Evolutionary conservation across 1,139 yeast species (phyloP).

Genomic region (Protomyces inundatus): DNA sequence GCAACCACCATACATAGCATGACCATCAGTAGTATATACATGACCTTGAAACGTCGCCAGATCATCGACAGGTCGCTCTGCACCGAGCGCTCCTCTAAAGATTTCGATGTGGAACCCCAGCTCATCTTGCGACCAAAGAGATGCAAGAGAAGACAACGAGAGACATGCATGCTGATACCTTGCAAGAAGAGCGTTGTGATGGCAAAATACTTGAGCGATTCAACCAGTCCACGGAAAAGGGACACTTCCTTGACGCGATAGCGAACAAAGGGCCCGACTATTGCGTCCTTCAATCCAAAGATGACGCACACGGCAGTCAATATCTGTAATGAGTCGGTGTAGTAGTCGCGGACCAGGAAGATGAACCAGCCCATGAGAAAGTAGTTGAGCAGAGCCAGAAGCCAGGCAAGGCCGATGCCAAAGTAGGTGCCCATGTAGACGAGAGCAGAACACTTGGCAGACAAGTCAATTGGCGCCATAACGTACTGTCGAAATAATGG

Average conservation of each 20-base stretch:
- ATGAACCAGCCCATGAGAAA: conserved; percentile 30
- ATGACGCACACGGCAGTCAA: conserved; percentile 28
- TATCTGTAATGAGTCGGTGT: conserved; percentile 28
- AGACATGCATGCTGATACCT: conserved; percentile 30
- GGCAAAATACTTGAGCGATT: conserved; percentile 9
- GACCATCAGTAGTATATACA: conserved; percentile 2
- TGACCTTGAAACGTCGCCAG: conserved; percentile 7
- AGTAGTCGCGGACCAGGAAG: conserved; percentile 25
- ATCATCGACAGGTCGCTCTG: conserved; percentile 28
- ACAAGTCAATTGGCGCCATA: conserved; percentile 25
- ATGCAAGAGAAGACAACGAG: conserved; percentile 28
- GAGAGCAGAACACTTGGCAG: conserved; percentile 29
- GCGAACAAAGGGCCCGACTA: conserved; percentile 29
- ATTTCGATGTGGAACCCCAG: conserved; percentile 31
- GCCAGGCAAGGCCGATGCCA: conserved; percentile 27
- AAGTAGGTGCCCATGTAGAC: conserved; percentile 30
- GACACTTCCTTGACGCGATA: conserved; percentile 26
- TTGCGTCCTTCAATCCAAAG: conserved; percentile 29
- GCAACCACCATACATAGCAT: conserved; percentile 10
- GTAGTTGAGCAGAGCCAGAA: conserved; percentile 28
- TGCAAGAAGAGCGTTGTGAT: conserved; percentile 29
- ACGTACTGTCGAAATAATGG: conserved; percentile 29
- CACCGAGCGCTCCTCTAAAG: conserved; percentile 28
- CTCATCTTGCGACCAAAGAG: conserved; percentile 30
- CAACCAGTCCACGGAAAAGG: conserved; percentile 8